These are phyloP conservation scores for Vittaforma corneae DNA, from an alignment of 371 early-diverging fungal genomes.

Conservation along the genomic window DNA sequence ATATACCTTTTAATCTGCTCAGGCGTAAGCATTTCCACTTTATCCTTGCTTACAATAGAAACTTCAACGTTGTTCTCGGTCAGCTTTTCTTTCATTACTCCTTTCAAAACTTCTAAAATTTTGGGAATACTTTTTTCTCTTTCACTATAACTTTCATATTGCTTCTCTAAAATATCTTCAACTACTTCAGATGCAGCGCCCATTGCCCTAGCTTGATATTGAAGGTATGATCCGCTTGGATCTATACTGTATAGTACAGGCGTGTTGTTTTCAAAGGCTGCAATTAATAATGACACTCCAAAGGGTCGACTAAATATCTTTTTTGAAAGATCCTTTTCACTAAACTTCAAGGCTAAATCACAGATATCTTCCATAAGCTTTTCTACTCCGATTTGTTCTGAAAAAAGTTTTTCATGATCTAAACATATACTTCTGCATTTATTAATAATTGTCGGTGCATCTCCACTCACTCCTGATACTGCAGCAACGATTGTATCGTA, in stretches of 20 bases:
- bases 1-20: conserved; percentile 38
- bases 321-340: conserved; percentile 51
- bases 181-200: conserved; percentile 95
- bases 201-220: conserved; percentile 84
- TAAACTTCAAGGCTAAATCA: conserved; percentile 53
- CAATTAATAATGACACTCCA: conserved; percentile 91
- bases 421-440: conserved; percentile 46
- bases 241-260: conserved; percentile 91
- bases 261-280: conserved; percentile 84
- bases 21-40: conserved; percentile 32
- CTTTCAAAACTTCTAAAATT: conserved; percentile 84
- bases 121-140: conserved; percentile 73
- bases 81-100: conserved; percentile 98
- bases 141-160: conserved; percentile 65
- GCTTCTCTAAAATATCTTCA: conserved; percentile 83
- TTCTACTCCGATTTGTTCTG: conserved; percentile 49
- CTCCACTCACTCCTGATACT: conserved; percentile 57
- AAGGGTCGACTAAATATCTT: conserved; percentile 69
- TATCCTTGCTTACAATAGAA: conserved; percentile 64
- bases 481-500: conserved; percentile 52
- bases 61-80: conserved; percentile 82
- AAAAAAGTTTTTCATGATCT: conserved; percentile 46
- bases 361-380: conserved; percentile 51
- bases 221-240: conserved; percentile 82
- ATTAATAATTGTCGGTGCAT: conserved; percentile 54